Percentiles rank a stretch among this genome's conserved stretches.
These are phyloP conservation scores for Lupinus albus DNA, from an alignment of 306 rosid species.

Conservation along the genomic window DNA sequence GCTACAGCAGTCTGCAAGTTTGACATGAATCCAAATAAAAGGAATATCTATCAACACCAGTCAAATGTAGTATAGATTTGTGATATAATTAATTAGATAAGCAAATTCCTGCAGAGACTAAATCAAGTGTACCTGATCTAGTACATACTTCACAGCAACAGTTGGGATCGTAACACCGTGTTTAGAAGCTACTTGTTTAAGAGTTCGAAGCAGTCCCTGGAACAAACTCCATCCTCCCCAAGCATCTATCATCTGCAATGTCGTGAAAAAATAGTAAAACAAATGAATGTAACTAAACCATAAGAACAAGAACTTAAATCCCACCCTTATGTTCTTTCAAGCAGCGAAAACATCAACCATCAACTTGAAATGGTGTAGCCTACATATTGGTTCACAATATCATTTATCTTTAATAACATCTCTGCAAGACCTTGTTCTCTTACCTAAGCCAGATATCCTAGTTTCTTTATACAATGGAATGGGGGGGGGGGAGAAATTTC, in stretches of 20 bases:
- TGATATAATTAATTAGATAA: background rate
- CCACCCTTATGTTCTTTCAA: constrained; percentile 18
- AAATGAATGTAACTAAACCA: constrained; percentile 21
- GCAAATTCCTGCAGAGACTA: background rate
- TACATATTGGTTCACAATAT: background rate
- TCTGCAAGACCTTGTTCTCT: background rate
- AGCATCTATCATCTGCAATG: constrained; percentile 85
- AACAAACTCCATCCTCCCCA: constrained; percentile 96
- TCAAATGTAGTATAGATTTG: background rate
- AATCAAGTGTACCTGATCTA: constrained; percentile 70
- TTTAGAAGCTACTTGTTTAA: constrained; percentile 74
- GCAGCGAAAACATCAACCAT: constrained; percentile 22
- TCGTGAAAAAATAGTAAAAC: constrained; percentile 28
- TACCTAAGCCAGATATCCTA: background rate
- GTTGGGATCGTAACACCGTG: constrained; percentile 81
- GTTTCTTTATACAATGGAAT: constrained; percentile 15
- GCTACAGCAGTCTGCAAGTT: constrained; percentile 85
- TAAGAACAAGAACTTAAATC: constrained; percentile 18
- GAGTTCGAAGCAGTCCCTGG: constrained; percentile 83
- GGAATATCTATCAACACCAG: background rate
- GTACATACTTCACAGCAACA: constrained; percentile 79
- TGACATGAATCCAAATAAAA: constrained; percentile 28
- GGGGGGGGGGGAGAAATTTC: constrained; percentile 15
- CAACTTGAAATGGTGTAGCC: constrained; percentile 15
- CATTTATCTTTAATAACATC: constrained; percentile 16